Percentiles rank a stretch among this genome's conserved stretches.
phyloP scores from a whole-genome alignment of 1,139 yeast species.

The Pneumocystis wakefieldiae region DNA sequence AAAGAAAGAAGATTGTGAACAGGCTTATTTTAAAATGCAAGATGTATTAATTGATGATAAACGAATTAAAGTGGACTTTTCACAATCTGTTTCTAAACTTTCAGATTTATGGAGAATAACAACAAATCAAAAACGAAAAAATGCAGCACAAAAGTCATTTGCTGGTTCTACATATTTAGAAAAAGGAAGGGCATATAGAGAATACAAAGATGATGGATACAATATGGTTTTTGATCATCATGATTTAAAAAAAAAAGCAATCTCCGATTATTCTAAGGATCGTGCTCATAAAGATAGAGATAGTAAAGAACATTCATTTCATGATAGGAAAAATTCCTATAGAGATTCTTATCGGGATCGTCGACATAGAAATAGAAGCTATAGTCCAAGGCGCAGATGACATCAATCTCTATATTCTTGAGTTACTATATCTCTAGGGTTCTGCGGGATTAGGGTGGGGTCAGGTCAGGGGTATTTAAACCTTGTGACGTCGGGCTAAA shows the following conservation, averaged over 20 bases:
- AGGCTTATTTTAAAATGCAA: constrained; percentile 46
- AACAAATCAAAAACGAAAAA: background rate
- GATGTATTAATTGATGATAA: constrained; percentile 50
- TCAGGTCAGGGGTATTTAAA: no score
- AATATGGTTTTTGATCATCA: constrained; percentile 1
- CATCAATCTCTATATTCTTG: background rate
- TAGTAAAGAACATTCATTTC: background rate
- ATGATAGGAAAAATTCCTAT: background rate
- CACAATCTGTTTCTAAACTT: constrained; percentile 35
- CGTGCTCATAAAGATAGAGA: background rate
- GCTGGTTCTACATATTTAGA: background rate
- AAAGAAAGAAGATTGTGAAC: constrained; percentile 36
- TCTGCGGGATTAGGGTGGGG: background rate
- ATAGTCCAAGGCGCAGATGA: background rate
- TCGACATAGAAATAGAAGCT: background rate
- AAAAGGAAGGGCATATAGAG: background rate
- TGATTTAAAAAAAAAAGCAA: background rate
- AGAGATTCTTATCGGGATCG: background rate
- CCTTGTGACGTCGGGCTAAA: background rate
- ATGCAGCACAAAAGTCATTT: background rate
- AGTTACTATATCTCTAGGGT: background rate
- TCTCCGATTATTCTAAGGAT: background rate
- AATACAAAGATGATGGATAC: background rate
- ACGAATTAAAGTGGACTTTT: constrained; percentile 51
- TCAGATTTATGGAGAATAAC: background rate